Base-by-base conservation (phyloP, 2,329 filamentous ascomycete species). In the Fusarium pseudoanthophilum region DNA sequence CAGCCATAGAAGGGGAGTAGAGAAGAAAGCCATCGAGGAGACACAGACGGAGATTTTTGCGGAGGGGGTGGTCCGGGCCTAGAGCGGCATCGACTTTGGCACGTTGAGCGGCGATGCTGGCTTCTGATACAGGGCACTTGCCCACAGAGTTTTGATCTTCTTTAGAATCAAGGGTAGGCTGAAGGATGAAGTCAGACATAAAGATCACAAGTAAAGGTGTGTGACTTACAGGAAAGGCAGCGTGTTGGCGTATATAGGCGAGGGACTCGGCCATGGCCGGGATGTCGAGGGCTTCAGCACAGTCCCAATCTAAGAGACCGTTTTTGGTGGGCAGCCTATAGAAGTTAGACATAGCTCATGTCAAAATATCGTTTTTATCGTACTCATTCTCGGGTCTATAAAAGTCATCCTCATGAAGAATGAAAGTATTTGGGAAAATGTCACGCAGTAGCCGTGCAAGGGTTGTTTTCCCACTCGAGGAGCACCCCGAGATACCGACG, bases 341-440 rank as follows among this genome's bases (percentile, higher is more conserved):
- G 2, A 4, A 18, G 37, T 36, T 13, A 62, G n/a, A 26, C 6
- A 37, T 16, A 5, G 40, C 24, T 28, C 21, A 32, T 20, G 18
- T n/a, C 16, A 2, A 16, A 16, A 13, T 18, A 30, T 34, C 1
- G 7, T 15, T 4, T 13, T 6, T 11, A 1, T 82, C 87, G 79
- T 78, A 93, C 88, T 94, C 88, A 36, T 88, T 83, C 80, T 98
- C 95, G 2, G 93, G 86, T 73, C 90, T 91, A 84, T 97, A 99
- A 81, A 98, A 99, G 82, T 99, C 96, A 84, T 99, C 96, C 81
- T 97, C 91, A 81, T 99, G 96, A 28, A 99, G 87, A 78, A 98
- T 93, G 79, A 95, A 95, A 21, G 91, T 87, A 74, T 87, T 86
- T 14, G 91, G 91, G 78, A 98, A 95, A 74, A 97, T 91, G 79